These are phyloP conservation scores for Emmonsiellopsis sp. DNA, from an alignment of 2,329 filamentous ascomycete species.

Conservation along the genomic window DNA sequence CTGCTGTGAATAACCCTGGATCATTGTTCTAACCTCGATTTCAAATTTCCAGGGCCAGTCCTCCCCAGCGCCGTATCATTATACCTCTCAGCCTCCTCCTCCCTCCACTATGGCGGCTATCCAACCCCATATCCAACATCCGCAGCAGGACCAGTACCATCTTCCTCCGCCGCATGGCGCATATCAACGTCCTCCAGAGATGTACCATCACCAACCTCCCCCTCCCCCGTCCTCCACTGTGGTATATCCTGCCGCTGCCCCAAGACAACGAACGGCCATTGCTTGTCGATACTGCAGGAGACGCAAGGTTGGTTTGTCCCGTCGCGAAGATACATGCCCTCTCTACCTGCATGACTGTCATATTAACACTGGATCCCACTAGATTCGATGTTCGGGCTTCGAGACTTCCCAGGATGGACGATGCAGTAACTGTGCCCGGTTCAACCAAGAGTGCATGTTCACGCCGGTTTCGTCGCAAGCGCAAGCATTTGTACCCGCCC, in stretches of 20 bases:
- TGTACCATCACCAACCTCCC: constrained; percentile 28
- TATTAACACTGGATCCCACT: constrained; percentile 9
- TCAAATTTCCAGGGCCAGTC: constrained; percentile 6
- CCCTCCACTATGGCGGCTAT: constrained; percentile 33
- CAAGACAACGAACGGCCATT: constrained; percentile 42
- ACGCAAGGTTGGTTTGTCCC: constrained; percentile 35
- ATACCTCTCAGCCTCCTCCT: constrained; percentile 23
- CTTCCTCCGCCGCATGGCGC: constrained; percentile 26
- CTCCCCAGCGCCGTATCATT: constrained; percentile 18
- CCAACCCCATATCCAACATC: constrained; percentile 29
- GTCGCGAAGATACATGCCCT: background rate
- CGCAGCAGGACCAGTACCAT: constrained; percentile 20
- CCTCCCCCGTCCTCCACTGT: constrained; percentile 29
- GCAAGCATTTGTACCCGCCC: constrained; percentile 64
- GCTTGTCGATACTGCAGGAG: constrained; percentile 43
- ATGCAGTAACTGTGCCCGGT: constrained; percentile 63
- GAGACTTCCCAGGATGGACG: constrained; percentile 62
- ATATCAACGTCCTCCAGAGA: constrained; percentile 31
- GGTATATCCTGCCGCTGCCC: constrained; percentile 37
- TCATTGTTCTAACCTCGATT: constrained; percentile 21
- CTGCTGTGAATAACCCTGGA: constrained; percentile 21
- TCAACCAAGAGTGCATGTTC: constrained; percentile 69
- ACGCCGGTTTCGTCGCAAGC: constrained; percentile 61
- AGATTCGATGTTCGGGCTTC: constrained; percentile 71
- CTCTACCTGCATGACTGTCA: background rate